Percentiles rank a stretch among this genome's conserved stretches.
phyloP scores from a whole-genome alignment of 2,329 filamentous ascomycete species.

The Xylariaceae sp. region DNA sequence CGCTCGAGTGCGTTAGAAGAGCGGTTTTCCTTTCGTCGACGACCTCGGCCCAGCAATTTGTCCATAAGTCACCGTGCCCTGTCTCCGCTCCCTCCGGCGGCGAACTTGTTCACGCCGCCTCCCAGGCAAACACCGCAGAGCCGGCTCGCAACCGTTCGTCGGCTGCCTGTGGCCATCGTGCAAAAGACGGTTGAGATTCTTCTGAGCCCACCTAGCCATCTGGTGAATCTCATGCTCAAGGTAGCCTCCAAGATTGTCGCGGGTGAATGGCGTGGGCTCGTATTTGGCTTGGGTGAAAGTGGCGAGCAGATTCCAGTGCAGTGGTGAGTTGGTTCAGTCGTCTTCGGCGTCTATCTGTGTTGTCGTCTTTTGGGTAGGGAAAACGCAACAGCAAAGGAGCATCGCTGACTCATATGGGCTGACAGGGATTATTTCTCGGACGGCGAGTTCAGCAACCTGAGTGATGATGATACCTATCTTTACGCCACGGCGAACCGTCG shows the following conservation, averaged over 20 bases:
- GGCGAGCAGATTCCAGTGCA: constrained; percentile 56
- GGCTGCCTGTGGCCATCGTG: constrained; percentile 63
- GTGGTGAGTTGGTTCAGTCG: constrained; percentile 36
- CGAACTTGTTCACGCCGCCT: constrained; percentile 61
- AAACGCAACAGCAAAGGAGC: no score
- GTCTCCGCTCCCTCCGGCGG: constrained; percentile 66
- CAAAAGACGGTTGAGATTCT: constrained; percentile 75
- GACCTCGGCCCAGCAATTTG: constrained; percentile 51
- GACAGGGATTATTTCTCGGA: constrained; percentile 55
- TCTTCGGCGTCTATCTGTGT: no score
- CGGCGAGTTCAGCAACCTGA: constrained; percentile 52
- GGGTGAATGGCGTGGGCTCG: constrained; percentile 60
- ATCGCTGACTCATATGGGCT: no score
- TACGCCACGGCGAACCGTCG: constrained; percentile 23
- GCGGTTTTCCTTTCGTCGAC: constrained; percentile 47
- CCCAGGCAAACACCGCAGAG: constrained; percentile 35
- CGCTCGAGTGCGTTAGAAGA: constrained; percentile 32
- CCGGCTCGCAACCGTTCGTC: constrained; percentile 45
- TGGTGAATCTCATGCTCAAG: constrained; percentile 75
- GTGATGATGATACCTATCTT: constrained; percentile 58
- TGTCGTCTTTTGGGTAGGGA: no score
- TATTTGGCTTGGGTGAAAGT: constrained; percentile 52
- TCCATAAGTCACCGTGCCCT: constrained; percentile 55
- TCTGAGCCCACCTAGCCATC: constrained; percentile 74
- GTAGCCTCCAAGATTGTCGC: constrained; percentile 74